phyloP scores from a whole-genome alignment of 1,139 yeast genomes.

The Nakaseomyces glabratus region DNA sequence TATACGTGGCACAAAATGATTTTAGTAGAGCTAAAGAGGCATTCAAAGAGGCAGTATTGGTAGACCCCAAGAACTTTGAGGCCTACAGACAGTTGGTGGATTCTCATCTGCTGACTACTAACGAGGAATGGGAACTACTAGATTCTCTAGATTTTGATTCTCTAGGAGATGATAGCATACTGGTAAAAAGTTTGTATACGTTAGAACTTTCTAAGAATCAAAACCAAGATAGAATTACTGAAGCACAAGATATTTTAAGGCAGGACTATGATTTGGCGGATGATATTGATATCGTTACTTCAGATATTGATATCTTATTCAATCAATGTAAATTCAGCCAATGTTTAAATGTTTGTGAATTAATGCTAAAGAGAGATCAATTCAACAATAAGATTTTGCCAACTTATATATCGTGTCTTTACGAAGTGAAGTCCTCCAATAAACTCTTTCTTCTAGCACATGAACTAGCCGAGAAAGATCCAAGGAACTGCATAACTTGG shows the following conservation, averaged over 20 bases:
- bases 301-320: slow-evolving; percentile 64
- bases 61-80: slow-evolving; percentile 88
- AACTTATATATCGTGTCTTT: slow-evolving; percentile 71
- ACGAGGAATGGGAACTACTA: slow-evolving; percentile 80
- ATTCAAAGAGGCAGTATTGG: slow-evolving; percentile 75
- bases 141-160: slow-evolving; percentile 54
- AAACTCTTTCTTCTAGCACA: slow-evolving; percentile 76
- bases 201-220: slow-evolving; percentile 68
- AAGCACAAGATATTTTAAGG: slow-evolving; percentile 54
- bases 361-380: slow-evolving; percentile 51
- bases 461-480: slow-evolving; percentile 76
- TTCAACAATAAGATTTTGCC: slow-evolving; percentile 71
- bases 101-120: slow-evolving; percentile 70
- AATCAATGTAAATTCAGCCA: slow-evolving; percentile 74
- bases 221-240: slow-evolving; percentile 49
- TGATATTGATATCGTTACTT: slow-evolving; percentile 59
- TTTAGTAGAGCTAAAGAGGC: slow-evolving; percentile 83
- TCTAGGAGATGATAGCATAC: slow-evolving; percentile 72
- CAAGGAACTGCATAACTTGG: slow-evolving; percentile 83
- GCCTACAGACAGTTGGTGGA: slow-evolving; percentile 76
- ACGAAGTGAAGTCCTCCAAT: slow-evolving; percentile 77
- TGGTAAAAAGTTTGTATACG: slow-evolving; percentile 67
- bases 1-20: slow-evolving; percentile 75
- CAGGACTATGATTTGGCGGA: slow-evolving; percentile 66
- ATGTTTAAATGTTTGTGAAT: slow-evolving; percentile 68